Base-by-base conservation (phyloP, 352 stramenopile species). In the Phytophthora sp. region DNA sequence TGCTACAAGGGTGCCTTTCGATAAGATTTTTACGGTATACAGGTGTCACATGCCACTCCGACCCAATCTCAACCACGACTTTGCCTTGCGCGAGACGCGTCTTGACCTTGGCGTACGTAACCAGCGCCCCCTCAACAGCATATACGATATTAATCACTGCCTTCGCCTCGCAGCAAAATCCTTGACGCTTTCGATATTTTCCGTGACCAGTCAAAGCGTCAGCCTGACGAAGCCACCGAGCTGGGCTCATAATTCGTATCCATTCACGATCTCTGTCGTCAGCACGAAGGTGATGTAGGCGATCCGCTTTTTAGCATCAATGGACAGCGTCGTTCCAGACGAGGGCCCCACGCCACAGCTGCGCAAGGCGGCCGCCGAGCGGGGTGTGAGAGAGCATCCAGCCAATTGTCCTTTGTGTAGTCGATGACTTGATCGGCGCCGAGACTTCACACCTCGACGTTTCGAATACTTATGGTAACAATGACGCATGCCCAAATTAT, bases 361-460 rank as follows among this genome's bases (percentile, higher is more conserved):
- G 51, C 69, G 69, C 21, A 76, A 21, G 20, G 58, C 36, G n/a
- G 73, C 63, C 5, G 70, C 41, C 20, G 63, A 76, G 38, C 70
- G 63, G 4, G 59, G 52, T 41, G 68, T 21, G 63, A 74, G n/a
- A n/a, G n/a, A 69, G 60, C 63, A 20, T 72, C 42, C 36, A 11
- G n/a, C 71, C 63, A 66, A 26, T 67, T 70, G 15, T 73, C 57
- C 51, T 80, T 70, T 0, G 73, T 82, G 64, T 90, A 90, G 45
- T 89, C 79, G 15, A 92, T 71, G 29, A 90, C 63, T 38, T 82
- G 64, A 33, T 84, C 73, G 8, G 57, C 66, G 18, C 74, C 81
- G 2, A 77, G 63, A 75, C 36, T 68, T 63, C 35, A 90, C 80
- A 89, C 71, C 16, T 59, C 52, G 4, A 53, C 50, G 33, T 71